Conservation (phyloP, 345 rosid genomes). For the Adansonia digitata region DNA sequence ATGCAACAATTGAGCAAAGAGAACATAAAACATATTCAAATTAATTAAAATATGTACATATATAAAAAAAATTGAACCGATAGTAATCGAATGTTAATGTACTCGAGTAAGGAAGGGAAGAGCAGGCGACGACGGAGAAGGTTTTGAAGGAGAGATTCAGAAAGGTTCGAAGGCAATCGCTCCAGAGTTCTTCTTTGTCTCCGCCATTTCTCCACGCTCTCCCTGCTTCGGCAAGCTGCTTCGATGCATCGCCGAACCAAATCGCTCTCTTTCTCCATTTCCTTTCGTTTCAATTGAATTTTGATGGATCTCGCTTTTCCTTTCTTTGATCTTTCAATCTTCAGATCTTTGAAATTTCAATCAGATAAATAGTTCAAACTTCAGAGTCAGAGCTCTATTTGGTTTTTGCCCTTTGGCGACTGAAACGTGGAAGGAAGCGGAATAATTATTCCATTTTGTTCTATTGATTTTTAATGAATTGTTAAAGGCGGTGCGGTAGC, state of each 20-base stretch:
- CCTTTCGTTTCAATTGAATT: neutral
- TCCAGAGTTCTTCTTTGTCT: slow-evolving; percentile 66
- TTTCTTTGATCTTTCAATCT: neutral
- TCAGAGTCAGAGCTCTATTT: neutral
- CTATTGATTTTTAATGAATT: neutral
- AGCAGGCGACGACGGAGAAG: slow-evolving; percentile 71
- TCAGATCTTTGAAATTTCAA: neutral
- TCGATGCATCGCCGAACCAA: slow-evolving; percentile 68
- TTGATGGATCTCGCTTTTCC: neutral
- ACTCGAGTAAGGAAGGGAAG: slow-evolving; percentile 92
- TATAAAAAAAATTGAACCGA: neutral
- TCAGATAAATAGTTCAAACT: too few species aligned
- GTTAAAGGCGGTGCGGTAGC: neutral
- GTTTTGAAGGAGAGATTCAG: slow-evolving; percentile 61
- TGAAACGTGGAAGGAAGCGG: neutral
- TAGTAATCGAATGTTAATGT: slow-evolving; percentile 6
- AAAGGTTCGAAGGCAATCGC: slow-evolving; percentile 69
- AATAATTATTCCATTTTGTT: neutral
- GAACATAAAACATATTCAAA: neutral
- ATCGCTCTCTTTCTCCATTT: slow-evolving; percentile 34
- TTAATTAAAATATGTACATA: too few species aligned
- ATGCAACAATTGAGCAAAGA: neutral
- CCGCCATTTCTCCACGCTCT: slow-evolving; percentile 66
- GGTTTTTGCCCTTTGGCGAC: neutral
- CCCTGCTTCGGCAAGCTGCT: slow-evolving; percentile 61